Evolutionary conservation across 1,284 basidiomycete species (phyloP).

Genomic region (Trametes sp.): DNA sequence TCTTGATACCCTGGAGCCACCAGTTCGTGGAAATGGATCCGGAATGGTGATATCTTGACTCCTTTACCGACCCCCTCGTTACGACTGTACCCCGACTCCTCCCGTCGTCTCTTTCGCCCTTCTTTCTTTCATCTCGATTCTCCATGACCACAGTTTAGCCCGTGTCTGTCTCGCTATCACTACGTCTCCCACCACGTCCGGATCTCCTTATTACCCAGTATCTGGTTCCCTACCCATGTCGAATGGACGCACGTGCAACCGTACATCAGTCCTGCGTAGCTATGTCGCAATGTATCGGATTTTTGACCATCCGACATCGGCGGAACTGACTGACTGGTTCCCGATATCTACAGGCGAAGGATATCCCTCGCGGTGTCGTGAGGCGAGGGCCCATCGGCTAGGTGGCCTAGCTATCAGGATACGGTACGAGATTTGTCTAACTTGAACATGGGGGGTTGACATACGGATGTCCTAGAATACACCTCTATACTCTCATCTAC

Average conservation of each 20-base stretch:
- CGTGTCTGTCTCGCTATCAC: background rate
- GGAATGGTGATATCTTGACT: conserved; percentile 8
- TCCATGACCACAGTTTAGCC: background rate
- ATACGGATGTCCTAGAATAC: too few species aligned
- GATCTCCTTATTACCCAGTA: background rate
- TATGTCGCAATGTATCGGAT: conserved; percentile 12
- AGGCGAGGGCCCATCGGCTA: too few species aligned
- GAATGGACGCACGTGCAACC: conserved; percentile 16
- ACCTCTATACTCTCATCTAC: too few species aligned
- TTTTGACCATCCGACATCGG: background rate
- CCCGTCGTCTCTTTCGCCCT: background rate
- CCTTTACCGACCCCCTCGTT: background rate
- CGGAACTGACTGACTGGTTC: too few species aligned
- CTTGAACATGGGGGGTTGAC: too few species aligned
- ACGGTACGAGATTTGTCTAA: too few species aligned
- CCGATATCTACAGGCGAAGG: too few species aligned
- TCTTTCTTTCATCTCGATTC: too few species aligned
- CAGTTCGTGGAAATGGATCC: too few species aligned
- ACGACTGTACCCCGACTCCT: conserved; percentile 3
- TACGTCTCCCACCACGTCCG: conserved; percentile 3
- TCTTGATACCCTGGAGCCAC: conserved; percentile 11
- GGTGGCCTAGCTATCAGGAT: too few species aligned
- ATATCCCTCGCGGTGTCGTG: too few species aligned
- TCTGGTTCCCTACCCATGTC: background rate
- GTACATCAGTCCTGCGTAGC: conserved; percentile 20